Base-by-base conservation (phyloP, 2,329 filamentous ascomycete genomes). In the Penicillium sp. region DNA sequence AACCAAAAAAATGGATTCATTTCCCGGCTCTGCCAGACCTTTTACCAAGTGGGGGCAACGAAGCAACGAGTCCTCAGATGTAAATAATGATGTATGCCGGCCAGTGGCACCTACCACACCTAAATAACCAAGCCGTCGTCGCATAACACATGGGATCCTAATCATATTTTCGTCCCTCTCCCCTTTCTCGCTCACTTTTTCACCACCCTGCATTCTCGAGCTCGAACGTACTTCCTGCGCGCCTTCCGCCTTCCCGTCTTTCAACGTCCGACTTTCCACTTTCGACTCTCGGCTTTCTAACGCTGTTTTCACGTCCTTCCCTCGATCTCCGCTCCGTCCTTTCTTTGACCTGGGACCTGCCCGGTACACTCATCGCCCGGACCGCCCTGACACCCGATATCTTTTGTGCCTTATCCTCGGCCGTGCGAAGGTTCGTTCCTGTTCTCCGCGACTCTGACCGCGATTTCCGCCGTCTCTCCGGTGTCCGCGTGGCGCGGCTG, bases 41-140 rank as follows among this genome's bases (percentile, higher is more conserved):
- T 42, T 39, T 40, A 38, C 46, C 38, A 48, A 46, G 47, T 42
- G 48, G 42, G 41, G 45, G 42, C 20, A 52, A 4, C 3, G 31
- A 8, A 24, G 24, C 5, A 13, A 36, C 43, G 28, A 35, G 31
- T 7, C 13, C n/a, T 27, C 22, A 27, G 10, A 57, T 48, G 50
- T 52, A 56, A 62, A 56, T 56, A 57, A 58, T 51, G 46, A 60
- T 60, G 54, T 56, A 57, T 47, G 47, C 42, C 20, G 20, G 20
- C 20, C 45, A 52, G 57, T 59, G 45, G 61, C 61, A 63, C 61
- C 61, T 63, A 63, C 61, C 61, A 63, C 61, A 63, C 60, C 59
- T 63, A 63, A 63, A 57, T 60, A 52, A 50, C 50, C 48, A 41
- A 38, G 39, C 44, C 24, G 43, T 47, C 46, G 18, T 38, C 16